Conservation (phyloP, 306 rosid species). For the Acacia confusa region DNA sequence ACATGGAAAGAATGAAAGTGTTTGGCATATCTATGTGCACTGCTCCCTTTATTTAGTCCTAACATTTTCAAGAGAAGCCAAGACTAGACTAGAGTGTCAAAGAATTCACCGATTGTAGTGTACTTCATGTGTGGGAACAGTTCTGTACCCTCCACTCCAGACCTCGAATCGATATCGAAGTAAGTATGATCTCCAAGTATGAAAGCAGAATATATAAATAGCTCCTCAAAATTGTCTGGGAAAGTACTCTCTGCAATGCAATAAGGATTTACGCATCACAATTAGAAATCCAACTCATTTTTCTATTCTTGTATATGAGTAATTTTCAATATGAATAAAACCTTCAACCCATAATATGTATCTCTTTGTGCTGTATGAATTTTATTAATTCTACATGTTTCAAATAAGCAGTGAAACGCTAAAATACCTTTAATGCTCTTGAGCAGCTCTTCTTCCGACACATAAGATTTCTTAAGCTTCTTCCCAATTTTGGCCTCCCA, state of each 20-base stretch:
- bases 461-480: constrained; percentile 57
- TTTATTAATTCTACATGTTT: constrained; percentile 2
- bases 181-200: constrained; percentile 82
- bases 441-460: constrained; percentile 64
- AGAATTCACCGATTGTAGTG: constrained; percentile 61
- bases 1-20: constrained; percentile 1
- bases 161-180: constrained; percentile 56
- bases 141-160: constrained; percentile 63
- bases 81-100: constrained; percentile 53
- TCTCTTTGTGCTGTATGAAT: background rate
- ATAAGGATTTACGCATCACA: background rate
- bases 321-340: background rate
- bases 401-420: constrained; percentile 5
- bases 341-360: background rate
- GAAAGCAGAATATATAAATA: constrained; percentile 79
- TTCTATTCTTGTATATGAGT: background rate
- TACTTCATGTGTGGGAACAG: constrained; percentile 64
- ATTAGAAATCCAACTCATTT: background rate
- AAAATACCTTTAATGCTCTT: constrained; percentile 60
- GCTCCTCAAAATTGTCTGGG: constrained; percentile 56
- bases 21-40: background rate
- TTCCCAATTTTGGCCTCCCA: constrained; percentile 81
- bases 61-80: background rate
- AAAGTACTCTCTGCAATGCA: constrained; percentile 63
- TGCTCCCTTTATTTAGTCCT: background rate